phyloP scores from a whole-genome alignment of 345 rosid species.

The Geranium brycei region DNA sequence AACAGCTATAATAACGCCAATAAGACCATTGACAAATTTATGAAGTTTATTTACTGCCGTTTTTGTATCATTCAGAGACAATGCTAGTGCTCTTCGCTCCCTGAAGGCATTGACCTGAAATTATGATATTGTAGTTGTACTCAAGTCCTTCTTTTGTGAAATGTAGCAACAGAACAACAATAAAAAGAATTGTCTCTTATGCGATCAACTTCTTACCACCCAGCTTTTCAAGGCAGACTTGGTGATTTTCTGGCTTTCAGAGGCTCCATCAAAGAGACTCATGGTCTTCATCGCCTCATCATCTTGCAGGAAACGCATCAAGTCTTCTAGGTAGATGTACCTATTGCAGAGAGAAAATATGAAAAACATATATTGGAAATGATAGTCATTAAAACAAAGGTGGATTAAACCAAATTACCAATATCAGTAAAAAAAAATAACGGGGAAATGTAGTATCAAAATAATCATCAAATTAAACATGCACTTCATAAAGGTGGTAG shows the following conservation, averaged over 20 bases:
- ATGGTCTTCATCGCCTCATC: conserved; percentile 69
- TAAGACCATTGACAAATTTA: conserved; percentile 43
- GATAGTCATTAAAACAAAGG: neutral
- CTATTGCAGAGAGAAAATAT: conserved; percentile 16
- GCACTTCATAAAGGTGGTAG: too few species aligned
- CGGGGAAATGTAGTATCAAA: too few species aligned
- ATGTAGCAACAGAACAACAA: neutral
- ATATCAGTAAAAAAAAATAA: too few species aligned
- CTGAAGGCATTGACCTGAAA: conserved; percentile 36
- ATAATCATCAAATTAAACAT: too few species aligned
- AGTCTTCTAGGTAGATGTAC: conserved; percentile 52
- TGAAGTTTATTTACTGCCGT: conserved; percentile 90
- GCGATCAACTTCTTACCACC: conserved; percentile 44
- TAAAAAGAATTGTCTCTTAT: neutral
- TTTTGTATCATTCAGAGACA: conserved; percentile 81
- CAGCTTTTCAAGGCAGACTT: conserved; percentile 57
- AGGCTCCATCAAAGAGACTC: conserved; percentile 58
- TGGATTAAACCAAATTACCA: neutral
- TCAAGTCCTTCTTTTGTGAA: too few species aligned
- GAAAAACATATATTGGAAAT: neutral
- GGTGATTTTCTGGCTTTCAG: conserved; percentile 21
- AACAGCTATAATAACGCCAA: conserved; percentile 26
- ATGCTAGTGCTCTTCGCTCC: conserved; percentile 82
- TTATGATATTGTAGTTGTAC: conserved; percentile 12
- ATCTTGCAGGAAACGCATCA: conserved; percentile 67